Base-by-base conservation (phyloP, 768 basidiomycete genomes). In the Xanthoconium stramineum region DNA sequence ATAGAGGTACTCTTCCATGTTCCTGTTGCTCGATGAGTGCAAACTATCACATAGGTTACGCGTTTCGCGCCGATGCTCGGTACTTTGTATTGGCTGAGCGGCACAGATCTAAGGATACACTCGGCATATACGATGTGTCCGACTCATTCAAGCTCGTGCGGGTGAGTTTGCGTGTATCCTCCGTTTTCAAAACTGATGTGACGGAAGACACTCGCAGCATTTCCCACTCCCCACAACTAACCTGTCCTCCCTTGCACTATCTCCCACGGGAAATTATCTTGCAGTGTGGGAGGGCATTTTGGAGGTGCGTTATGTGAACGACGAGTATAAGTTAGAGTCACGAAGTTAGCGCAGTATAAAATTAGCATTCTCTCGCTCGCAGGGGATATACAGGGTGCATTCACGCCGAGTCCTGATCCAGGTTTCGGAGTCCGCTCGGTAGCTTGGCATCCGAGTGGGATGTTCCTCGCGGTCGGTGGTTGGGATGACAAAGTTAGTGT, bases 11-110 rank as follows among this genome's bases (percentile, higher is more conserved):
- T 13, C 50, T 17, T 8, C 29, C 36, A 38, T 24, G 29, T 24
- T 36, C 28, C 40, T 19, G 9, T 46, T n/a, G 24, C 12, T 40
- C 14, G 46, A 24, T 8, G n/a, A 5, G 49, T 0, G 35, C 42
- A 47, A 51, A 57, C 59, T 28, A 39, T 54, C 36, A 29, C 43
- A 39, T 52, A 92, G 91, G 88, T 37, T 90, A 86, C 69, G 79
- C 87, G 28, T 93, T 92, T 68, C 82, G 89, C 42, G 70, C 83
- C 32, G 92, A 95, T 72, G 87, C 86, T 3, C 84, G 85, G 13
- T 94, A 94, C 70, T 87, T 96, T 63, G 75, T 93, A 24, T 74
- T 96, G 6, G 93, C 89, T 6, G 94, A 97, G 68, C 80, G 91
- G 20, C 94, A 96, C 68, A 88, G 88, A 62, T 94, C 91, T 2